Percentiles rank a stretch among this genome's conserved stretches.
Conservation (phyloP, 768 basidiomycete genomes). For the Lyophyllum semitale region DNA sequence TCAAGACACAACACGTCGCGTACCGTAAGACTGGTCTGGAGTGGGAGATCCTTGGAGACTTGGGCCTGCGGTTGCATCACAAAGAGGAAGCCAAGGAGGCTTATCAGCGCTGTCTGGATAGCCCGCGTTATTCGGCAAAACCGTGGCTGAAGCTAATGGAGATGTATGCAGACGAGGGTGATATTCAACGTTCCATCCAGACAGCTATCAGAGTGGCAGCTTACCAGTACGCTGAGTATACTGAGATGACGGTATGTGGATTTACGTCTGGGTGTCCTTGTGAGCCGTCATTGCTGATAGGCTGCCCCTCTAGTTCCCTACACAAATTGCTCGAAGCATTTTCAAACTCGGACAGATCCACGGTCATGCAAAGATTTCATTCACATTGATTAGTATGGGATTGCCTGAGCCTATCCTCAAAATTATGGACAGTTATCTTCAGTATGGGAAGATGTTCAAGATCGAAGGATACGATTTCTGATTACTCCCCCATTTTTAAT, state of each 20-base stretch:
- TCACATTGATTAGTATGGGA: constrained; percentile 92
- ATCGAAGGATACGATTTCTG: constrained; percentile 86
- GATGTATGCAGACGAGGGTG: constrained; percentile 96
- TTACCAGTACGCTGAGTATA: constrained; percentile 89
- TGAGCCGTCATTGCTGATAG: neutral
- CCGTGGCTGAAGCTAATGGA: constrained; percentile 94
- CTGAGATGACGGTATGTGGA: constrained; percentile 78
- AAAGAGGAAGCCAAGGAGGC: constrained; percentile 99
- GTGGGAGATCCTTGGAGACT: constrained; percentile 97
- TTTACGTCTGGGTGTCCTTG: constrained; percentile 2
- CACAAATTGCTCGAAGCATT: constrained; percentile 84
- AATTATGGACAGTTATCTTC: constrained; percentile 90
- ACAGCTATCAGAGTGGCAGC: constrained; percentile 91
- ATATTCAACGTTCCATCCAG: constrained; percentile 87
- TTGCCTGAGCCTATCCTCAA: constrained; percentile 87
- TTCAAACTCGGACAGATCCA: constrained; percentile 94
- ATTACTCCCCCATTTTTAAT: constrained; percentile 12
- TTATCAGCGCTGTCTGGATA: constrained; percentile 91
- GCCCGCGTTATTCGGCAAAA: constrained; percentile 82
- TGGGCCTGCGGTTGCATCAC: constrained; percentile 92
- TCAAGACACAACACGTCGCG: constrained; percentile 97
- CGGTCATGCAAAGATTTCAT: constrained; percentile 92
- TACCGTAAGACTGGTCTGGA: constrained; percentile 96
- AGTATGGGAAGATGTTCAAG: constrained; percentile 86
- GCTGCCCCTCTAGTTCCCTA: constrained; percentile 69